Evolutionary conservation across 805 yeast genomes (phyloP).

Genomic region (Suhomyces kilbournensis): DNA sequence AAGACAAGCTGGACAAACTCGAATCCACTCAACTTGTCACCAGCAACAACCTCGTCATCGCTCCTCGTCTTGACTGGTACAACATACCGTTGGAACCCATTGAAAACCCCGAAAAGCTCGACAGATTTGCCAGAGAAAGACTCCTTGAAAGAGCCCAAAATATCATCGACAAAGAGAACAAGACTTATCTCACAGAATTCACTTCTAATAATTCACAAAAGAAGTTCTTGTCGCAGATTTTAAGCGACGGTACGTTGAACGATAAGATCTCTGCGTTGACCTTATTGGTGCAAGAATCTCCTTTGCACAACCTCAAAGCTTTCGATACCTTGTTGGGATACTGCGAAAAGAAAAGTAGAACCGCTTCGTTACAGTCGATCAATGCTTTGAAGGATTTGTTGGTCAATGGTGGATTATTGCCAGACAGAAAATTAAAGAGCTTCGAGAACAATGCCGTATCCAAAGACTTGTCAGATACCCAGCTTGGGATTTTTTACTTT

Average conservation of each 20-base stretch:
- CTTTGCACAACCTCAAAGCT: conserved; percentile 82
- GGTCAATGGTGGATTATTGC: conserved; percentile 79
- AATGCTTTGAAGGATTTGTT: conserved; percentile 88
- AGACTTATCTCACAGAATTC: conserved; percentile 66
- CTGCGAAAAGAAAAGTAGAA: conserved; percentile 89
- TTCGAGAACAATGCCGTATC: conserved; percentile 71
- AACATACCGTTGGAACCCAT: conserved; percentile 41
- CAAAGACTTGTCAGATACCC: conserved; percentile 39
- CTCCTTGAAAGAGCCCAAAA: conserved; percentile 65
- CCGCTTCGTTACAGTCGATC: conserved; percentile 86
- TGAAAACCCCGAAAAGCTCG: conserved; percentile 34
- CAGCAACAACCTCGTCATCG: conserved; percentile 54
- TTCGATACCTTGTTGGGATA: conserved; percentile 72
- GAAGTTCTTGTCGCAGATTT: conserved; percentile 83
- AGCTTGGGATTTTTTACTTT: conserved; percentile 73
- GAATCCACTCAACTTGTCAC: conserved; percentile 47
- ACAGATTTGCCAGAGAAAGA: conserved; percentile 56
- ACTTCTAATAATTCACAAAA: conserved; percentile 75
- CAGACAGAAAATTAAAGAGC: conserved; percentile 76
- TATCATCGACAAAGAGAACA: conserved; percentile 68
- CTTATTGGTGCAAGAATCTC: conserved; percentile 90
- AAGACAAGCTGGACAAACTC: conserved; percentile 21
- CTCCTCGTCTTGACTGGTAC: conserved; percentile 75
- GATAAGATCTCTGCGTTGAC: conserved; percentile 96
- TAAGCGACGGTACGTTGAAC: conserved; percentile 87